These are phyloP conservation scores for Edaphochlamys debaryana DNA, from an alignment of 139 green algal species.

Conservation along the genomic window DNA sequence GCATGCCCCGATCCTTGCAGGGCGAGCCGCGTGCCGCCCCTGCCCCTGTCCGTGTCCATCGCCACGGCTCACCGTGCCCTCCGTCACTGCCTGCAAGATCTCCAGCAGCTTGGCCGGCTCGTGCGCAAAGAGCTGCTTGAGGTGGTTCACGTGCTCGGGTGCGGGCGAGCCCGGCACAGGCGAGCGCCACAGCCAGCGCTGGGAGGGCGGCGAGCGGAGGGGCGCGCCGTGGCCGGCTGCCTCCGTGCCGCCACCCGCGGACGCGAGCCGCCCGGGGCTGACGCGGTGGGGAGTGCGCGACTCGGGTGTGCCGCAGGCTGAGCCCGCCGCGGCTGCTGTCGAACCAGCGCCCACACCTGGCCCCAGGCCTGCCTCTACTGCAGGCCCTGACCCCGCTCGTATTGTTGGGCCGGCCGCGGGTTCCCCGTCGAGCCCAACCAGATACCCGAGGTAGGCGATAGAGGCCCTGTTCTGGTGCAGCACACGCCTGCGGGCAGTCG, in stretches of 20 bases:
- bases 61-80: too few species aligned
- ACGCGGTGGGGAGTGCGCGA: too few species aligned
- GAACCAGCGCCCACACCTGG: neutral
- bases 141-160: neutral
- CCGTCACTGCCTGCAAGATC: constrained; percentile 6
- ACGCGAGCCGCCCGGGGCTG: too few species aligned
- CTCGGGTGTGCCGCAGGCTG: too few species aligned
- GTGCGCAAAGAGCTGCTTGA: constrained; percentile 32
- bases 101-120: constrained; percentile 36
- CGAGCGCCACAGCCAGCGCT: neutral
- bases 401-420: too few species aligned
- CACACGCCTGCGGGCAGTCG: constrained; percentile 3
- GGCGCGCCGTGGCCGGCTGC: too few species aligned
- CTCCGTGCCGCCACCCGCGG: too few species aligned
- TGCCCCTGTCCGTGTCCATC: neutral
- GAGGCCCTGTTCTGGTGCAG: constrained; percentile 45
- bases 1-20: neutral
- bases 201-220: too few species aligned
- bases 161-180: neutral
- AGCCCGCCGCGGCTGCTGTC: too few species aligned
- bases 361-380: neutral
- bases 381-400: neutral
- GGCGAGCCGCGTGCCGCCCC: neutral
- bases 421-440: constrained; percentile 17
- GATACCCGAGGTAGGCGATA: constrained; percentile 43